Conservation (phyloP, 176 grass and related monocot genomes). For the Bonia amplexicaulis region DNA sequence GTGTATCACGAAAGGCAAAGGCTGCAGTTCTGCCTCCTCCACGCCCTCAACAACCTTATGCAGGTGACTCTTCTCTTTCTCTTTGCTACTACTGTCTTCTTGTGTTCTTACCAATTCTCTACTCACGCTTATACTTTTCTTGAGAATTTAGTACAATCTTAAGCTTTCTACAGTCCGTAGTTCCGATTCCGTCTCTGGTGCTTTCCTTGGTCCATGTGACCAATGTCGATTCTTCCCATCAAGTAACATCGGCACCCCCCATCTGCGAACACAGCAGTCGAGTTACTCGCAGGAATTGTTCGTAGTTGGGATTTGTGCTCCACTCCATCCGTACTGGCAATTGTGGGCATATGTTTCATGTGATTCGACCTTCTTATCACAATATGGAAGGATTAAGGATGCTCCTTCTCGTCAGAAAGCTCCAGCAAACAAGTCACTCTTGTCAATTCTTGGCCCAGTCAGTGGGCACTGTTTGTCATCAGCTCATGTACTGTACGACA, state of each 20-base stretch:
- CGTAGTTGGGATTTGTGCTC: constrained; percentile 9
- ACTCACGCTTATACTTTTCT: not conserved
- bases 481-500: not conserved
- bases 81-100: not conserved
- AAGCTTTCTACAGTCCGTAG: not conserved
- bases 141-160: not conserved
- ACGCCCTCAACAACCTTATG: constrained; percentile 94
- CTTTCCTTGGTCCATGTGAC: not conserved
- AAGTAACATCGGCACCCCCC: not conserved
- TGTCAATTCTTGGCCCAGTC: not conserved
- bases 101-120: not conserved
- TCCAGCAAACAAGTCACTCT: not conserved
- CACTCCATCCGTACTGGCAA: not conserved
- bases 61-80: constrained; percentile 36
- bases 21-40: constrained; percentile 86
- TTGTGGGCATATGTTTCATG: constrained; percentile 4
- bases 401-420: not conserved
- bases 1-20: constrained; percentile 80
- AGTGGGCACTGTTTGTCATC: not conserved
- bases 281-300: not conserved
- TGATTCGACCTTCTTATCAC: not conserved
- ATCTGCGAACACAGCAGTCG: not conserved
- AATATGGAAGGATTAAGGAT: not conserved
- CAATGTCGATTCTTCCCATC: not conserved
- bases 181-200: not conserved